Conservation (phyloP, 2,329 filamentous ascomycete genomes). For the Trichophyton benhamiae region DNA sequence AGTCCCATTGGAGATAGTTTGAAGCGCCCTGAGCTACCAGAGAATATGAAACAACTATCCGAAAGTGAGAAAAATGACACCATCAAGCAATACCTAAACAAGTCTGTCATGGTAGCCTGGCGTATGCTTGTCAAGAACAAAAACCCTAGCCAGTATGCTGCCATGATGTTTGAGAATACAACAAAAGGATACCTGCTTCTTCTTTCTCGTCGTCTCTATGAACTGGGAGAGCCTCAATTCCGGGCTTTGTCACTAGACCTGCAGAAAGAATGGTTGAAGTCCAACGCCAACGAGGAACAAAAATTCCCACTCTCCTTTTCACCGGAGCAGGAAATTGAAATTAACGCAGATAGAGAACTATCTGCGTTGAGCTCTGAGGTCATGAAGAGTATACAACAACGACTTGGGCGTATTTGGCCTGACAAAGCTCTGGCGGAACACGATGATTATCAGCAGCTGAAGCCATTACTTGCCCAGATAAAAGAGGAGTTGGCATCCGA, state of each 20-base stretch:
- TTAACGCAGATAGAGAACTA: slow-evolving; percentile 4
- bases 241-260: slow-evolving; percentile 6
- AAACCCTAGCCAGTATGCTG: slow-evolving; percentile 7
- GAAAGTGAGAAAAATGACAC: slow-evolving; percentile 2
- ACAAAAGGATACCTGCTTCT: slow-evolving; percentile 4
- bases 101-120: slow-evolving; percentile 11
- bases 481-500: slow-evolving; percentile 7
- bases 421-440: slow-evolving; percentile 9
- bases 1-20: too few species aligned
- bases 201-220: slow-evolving; percentile 7
- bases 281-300: background rate
- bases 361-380: slow-evolving; percentile 6
- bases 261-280: slow-evolving; percentile 2
- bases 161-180: slow-evolving; percentile 8
- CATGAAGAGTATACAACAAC: slow-evolving; percentile 6
- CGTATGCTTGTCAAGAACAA: slow-evolving; percentile 8
- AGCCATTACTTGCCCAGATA: slow-evolving; percentile 1
- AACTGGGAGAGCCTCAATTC: slow-evolving; percentile 8
- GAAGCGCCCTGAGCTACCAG: slow-evolving; percentile 12
- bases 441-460: slow-evolving; percentile 11
- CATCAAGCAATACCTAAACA: background rate
- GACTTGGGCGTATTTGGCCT: slow-evolving; percentile 9
- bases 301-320: slow-evolving; percentile 8
- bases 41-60: slow-evolving; percentile 3
- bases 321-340: slow-evolving; percentile 3